These are phyloP conservation scores for Kurtzmaniella cleridarum DNA, from an alignment of 805 yeast genomes.

Conservation along the genomic window DNA sequence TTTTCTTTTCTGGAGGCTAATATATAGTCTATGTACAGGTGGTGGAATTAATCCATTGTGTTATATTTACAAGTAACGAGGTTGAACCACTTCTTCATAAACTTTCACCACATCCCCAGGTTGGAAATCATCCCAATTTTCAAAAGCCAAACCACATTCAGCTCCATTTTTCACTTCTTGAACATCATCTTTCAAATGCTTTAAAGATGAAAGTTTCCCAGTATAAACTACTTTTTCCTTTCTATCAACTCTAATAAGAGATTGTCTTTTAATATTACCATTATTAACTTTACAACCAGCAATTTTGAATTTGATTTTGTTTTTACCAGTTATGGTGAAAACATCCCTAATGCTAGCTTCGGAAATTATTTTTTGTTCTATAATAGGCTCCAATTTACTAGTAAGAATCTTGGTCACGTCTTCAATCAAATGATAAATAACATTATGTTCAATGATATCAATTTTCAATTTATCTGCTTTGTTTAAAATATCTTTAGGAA, in stretches of 20 bases:
- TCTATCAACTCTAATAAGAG: slow-evolving; percentile 54
- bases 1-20: neutral
- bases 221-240: slow-evolving; percentile 40
- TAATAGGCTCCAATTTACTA: slow-evolving; percentile 54
- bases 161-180: slow-evolving; percentile 73
- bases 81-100: slow-evolving; percentile 54
- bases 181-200: slow-evolving; percentile 77
- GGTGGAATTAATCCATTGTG: too few relatives aligned
- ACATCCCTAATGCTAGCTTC: slow-evolving; percentile 66
- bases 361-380: slow-evolving; percentile 60
- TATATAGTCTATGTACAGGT: too few relatives aligned
- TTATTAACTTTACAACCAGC: slow-evolving; percentile 83
- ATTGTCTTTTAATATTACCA: slow-evolving; percentile 62
- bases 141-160: slow-evolving; percentile 85
- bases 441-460: slow-evolving; percentile 57
- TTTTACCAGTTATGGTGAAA: slow-evolving; percentile 60
- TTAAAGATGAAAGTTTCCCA: slow-evolving; percentile 68
- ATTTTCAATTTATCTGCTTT: slow-evolving; percentile 58
- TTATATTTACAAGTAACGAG: slow-evolving; percentile 28
- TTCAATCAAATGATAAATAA: slow-evolving; percentile 85
- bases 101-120: slow-evolving; percentile 75
- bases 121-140: slow-evolving; percentile 59
- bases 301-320: slow-evolving; percentile 49
- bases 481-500: slow-evolving; percentile 57
- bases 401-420: slow-evolving; percentile 67